A percentile compares a stretch with the other conserved stretches of the same genome.
phyloP scores from a whole-genome alignment of 208 protist genomes.

The Jaenimonas drosophilae region DNA sequence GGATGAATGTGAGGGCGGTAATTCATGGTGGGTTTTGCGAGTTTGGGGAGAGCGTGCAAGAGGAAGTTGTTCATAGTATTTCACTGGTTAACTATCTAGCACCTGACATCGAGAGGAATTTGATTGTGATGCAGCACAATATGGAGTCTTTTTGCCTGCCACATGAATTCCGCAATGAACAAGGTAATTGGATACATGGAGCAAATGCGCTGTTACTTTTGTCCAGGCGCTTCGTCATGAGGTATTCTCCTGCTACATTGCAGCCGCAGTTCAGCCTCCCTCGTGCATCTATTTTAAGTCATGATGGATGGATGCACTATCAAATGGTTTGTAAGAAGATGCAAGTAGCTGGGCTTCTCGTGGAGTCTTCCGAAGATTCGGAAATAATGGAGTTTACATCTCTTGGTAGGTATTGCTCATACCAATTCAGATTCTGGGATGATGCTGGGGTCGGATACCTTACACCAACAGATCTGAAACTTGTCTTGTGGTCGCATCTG shows the following conservation, averaged over 20 bases:
- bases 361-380: constrained; percentile 6
- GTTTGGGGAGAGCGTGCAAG: constrained; percentile 14
- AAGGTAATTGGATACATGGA: constrained; percentile 2
- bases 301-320: constrained; percentile 21
- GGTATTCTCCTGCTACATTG: constrained; percentile 16
- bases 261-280: constrained; percentile 35
- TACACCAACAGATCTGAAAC: constrained; percentile 45
- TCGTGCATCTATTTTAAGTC: constrained; percentile 30
- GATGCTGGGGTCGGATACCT: constrained; percentile 11
- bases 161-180: constrained; percentile 6
- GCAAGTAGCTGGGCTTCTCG: constrained; percentile 18
- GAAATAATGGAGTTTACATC: constrained; percentile 27
- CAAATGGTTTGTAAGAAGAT: constrained; percentile 19
- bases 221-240: constrained; percentile 53
- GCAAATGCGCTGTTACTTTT: constrained; percentile 43
- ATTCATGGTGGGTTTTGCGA: constrained; percentile 42
- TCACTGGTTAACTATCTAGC: background rate
- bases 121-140: background rate
- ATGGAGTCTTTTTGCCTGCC: constrained; percentile 1
- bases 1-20: constrained; percentile 18
- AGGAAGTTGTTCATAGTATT: constrained; percentile 18
- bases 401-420: constrained; percentile 50
- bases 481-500: constrained; percentile 60
- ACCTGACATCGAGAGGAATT: background rate
- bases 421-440: constrained; percentile 38